These are phyloP conservation scores for Aspergillus carlsbadensis DNA, from an alignment of 495 filamentous ascomycete genomes.

Conservation along the genomic window DNA sequence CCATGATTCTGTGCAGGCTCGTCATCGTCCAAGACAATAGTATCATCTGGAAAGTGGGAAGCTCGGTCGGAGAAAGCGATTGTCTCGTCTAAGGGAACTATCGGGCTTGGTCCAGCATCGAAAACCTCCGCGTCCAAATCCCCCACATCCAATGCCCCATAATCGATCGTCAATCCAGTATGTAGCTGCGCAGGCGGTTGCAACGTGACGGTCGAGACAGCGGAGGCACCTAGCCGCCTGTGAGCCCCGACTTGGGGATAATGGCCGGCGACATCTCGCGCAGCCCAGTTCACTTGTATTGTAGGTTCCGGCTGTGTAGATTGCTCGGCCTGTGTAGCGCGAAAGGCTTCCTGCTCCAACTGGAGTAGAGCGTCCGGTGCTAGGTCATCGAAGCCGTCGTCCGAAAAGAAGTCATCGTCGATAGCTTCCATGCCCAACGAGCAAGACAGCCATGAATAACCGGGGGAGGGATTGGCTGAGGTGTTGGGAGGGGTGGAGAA, in stretches of 20 bases:
- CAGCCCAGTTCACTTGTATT: constrained; percentile 8
- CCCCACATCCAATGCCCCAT: constrained; percentile 55
- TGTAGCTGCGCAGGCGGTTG: constrained; percentile 35
- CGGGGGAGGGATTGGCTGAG: not conserved
- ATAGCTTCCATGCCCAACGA: constrained; percentile 53
- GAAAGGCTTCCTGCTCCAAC: constrained; percentile 55
- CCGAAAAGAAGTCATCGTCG: constrained; percentile 65
- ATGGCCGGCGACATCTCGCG: constrained; percentile 13
- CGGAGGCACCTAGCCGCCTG: not conserved
- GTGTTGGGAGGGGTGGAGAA: constrained; percentile 8
- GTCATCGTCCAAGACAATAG: constrained; percentile 6
- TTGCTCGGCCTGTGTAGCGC: constrained; percentile 43
- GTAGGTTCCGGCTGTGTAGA: constrained; percentile 3
- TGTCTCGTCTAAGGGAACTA: constrained; percentile 28
- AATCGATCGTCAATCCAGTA: constrained; percentile 48
- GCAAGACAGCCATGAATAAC: constrained; percentile 42
- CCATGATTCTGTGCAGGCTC: constrained; percentile 20
- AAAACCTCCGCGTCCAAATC: constrained; percentile 54
- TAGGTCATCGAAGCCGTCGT: constrained; percentile 60
- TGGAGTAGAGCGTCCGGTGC: constrained; percentile 50
- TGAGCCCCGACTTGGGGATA: constrained; percentile 4
- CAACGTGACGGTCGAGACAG: constrained; percentile 19
- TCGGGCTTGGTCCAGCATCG: constrained; percentile 36
- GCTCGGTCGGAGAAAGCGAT: constrained; percentile 24
- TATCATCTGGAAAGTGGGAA: constrained; percentile 15